Evolutionary conservation across 2,329 filamentous ascomycete species (phyloP).

Genomic region (Mycosphaerella arachidis): DNA sequence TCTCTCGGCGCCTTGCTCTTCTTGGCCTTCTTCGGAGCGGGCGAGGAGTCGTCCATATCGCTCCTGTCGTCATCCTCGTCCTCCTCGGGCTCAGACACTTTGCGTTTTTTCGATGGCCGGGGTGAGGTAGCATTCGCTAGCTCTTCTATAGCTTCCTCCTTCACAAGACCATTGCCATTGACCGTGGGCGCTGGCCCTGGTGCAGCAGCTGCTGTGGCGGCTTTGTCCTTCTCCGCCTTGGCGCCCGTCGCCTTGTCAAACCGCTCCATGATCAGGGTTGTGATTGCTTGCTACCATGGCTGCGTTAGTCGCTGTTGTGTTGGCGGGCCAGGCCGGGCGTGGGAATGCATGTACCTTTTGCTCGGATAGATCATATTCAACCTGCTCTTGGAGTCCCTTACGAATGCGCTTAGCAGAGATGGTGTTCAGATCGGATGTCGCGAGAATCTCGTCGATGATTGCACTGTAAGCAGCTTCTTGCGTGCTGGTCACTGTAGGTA

Average conservation of each 20-base stretch:
- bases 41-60: conserved; percentile 37
- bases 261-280: conserved; percentile 45
- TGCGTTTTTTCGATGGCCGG: conserved; percentile 39
- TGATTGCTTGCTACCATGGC: conserved; percentile 40
- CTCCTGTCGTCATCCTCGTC: conserved; percentile 38
- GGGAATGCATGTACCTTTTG: conserved; percentile 46
- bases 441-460: conserved; percentile 61
- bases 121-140: conserved; percentile 9
- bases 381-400: conserved; percentile 56
- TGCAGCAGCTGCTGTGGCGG: conserved; percentile 15
- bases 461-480: conserved; percentile 40
- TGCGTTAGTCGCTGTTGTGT: conserved; percentile 9
- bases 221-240: conserved; percentile 29
- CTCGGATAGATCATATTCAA: conserved; percentile 57
- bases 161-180: conserved; percentile 20
- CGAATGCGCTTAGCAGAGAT: conserved; percentile 63
- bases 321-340: neutral
- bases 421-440: conserved; percentile 57
- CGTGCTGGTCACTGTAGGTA: conserved; percentile 25
- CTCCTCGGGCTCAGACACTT: conserved; percentile 23
- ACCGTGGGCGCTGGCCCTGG: conserved; percentile 37
- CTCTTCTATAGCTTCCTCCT: conserved; percentile 23
- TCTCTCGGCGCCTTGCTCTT: conserved; percentile 59
- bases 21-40: conserved; percentile 34
- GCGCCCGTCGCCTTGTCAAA: conserved; percentile 42